These are phyloP conservation scores for Entomortierella chlamydospora DNA, from an alignment of 192 early-diverging fungal genomes.

Conservation along the genomic window DNA sequence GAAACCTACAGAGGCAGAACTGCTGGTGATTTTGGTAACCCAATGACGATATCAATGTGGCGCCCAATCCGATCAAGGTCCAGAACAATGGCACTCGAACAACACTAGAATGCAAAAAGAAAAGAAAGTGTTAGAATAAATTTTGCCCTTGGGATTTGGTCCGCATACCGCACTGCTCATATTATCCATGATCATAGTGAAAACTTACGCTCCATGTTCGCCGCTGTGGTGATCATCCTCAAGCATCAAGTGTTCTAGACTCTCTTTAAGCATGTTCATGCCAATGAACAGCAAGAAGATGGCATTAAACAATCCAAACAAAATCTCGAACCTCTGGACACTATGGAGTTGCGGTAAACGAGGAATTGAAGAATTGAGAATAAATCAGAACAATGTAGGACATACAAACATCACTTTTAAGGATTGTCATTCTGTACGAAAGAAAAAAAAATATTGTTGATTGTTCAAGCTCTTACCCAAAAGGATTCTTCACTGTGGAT, in stretches of 20 bases:
- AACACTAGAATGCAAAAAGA: slow-evolving; percentile 7
- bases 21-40: slow-evolving; percentile 64
- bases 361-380: neutral
- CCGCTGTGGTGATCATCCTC: slow-evolving; percentile 59
- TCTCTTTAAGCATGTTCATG: slow-evolving; percentile 69
- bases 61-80: slow-evolving; percentile 51
- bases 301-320: slow-evolving; percentile 62
- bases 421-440: no score
- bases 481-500: slow-evolving; percentile 65
- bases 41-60: slow-evolving; percentile 59
- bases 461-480: slow-evolving; percentile 55
- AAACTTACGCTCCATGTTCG: slow-evolving; percentile 50
- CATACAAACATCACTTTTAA: no score
- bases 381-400: no score
- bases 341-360: no score
- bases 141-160: neutral
- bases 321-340: slow-evolving; percentile 63
- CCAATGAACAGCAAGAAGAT: slow-evolving; percentile 68
- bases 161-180: no score
- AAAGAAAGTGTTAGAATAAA: neutral
- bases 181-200: neutral
- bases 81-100: slow-evolving; percentile 54
- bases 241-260: slow-evolving; percentile 67
- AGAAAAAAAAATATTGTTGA: no score
- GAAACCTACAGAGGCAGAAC: slow-evolving; percentile 59